Base-by-base conservation (phyloP, 257 asterid genomes). In the Paraleonurus japonicus region DNA sequence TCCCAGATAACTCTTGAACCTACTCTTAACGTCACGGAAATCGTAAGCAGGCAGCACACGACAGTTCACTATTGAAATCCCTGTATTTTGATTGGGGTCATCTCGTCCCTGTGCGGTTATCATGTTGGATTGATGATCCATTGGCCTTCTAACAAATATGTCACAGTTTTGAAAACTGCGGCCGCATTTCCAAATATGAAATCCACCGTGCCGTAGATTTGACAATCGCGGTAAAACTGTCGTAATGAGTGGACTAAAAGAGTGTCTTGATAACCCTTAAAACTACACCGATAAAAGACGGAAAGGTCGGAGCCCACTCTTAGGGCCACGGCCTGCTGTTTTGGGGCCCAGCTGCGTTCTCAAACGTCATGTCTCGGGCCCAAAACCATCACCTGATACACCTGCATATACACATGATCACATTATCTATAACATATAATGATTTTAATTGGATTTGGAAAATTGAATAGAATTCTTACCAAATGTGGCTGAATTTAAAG, bases 291-390 rank as follows among this genome's bases (percentile, higher is more conserved):
- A 23, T 85, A 91, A 69, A 91, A 80, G 15, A 86, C 73, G 0
- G 95, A 81, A 4, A 47, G 77, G 71, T 92, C 95, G 0, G 95
- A 86, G 53, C 63, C 28, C 7, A 80, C 89, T n/a, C 83, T 68
- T 20, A 87, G 6, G 4, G 96, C 97, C 79, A 84, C 95, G 0
- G 95, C 96, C 23, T 91, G 96, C 45, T 86, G 84, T 22, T 85
- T 89, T 61, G 33, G 4, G 92, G 90, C 50, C 92, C 90, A 0
- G 90, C 95, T 9, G 89, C 82, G 77, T 92, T 92, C 75, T 82
- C 88, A 19, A 89, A 89, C 8, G 95, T 87, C 83, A 92, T 74
- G 78, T 88, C 96, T 4, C 93, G 85, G 5, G 90, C 96, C 95
- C 90, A 89, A 47, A 89, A 0, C 88, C 89, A 54, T 89, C 91